Evolutionary conservation across 164 flowering plant genomes (phyloP), one percentile per base, ranked within the genome.

Genomic region (Macadamia integrifolia): DNA sequence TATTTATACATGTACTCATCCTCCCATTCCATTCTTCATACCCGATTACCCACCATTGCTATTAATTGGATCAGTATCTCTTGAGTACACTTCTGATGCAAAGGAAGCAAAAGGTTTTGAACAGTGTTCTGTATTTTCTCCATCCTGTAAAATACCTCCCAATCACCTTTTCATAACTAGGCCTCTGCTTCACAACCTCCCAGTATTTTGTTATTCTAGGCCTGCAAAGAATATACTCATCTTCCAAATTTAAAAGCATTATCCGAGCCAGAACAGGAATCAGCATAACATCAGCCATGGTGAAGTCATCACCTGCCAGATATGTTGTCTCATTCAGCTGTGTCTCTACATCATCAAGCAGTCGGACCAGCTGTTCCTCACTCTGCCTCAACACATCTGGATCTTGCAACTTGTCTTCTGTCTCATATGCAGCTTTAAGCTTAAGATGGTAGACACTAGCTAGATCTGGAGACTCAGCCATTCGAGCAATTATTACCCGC

Each of bases 391-490:
- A 9, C 66, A 80, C 79, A 18, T 76, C 85, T 0, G 77, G 74
- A 70, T 87, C 73, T 74, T 74, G 86, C 73, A 91, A 74, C 70
- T 84, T 85, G 57, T 89, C 97, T 65, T 89, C 97, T 9, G 83
- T 84, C 23, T 88, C 87, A 52, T 93, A 91, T 14, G 84, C 89
- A 9, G 85, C 86, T 74, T 67, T 84, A n/a, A 93, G 86, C 78
- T 86, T 89, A 1, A 77, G 52, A 69, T 91, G 98, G 83, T 93
- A 93, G 15, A 85, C 78, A 69, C 84, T 83, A 8, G 97, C 98
- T 1, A 93, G 76, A 64, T 87, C 92, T 31, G 97, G 94, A 52
- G 84, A 82, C 60, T 91, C 90, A 0, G 94, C 90, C 98, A 93
- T 91, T 60, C 96, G 79, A 58, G 98, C 91, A 62, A 93, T 91